phyloP scores from a whole-genome alignment of 1,139 yeast species.

The Candida sojae region DNA sequence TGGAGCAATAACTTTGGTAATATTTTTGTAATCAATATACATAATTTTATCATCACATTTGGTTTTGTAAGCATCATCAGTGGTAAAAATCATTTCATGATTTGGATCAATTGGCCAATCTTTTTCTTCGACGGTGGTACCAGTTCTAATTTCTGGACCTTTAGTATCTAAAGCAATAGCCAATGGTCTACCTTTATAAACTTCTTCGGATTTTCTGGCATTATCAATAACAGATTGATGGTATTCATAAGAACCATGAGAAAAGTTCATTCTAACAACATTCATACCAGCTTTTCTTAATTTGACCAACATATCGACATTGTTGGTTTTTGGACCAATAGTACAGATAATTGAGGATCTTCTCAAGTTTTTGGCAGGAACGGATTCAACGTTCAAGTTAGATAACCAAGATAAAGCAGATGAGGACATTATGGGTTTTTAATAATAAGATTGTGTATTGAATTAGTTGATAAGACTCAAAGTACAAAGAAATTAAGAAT shows the following conservation, averaged over 20 bases:
- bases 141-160: slow-evolving; percentile 99
- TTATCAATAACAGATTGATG: slow-evolving; percentile 96
- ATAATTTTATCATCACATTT: slow-evolving; percentile 75
- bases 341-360: slow-evolving; percentile 98
- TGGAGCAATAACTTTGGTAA: slow-evolving; percentile 84
- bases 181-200: slow-evolving; percentile 92
- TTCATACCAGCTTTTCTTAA: slow-evolving; percentile 96
- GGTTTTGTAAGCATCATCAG: slow-evolving; percentile 77
- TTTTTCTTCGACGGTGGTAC: slow-evolving; percentile 76
- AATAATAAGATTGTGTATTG: not conserved
- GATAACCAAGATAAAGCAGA: slow-evolving; percentile 71
- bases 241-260: slow-evolving; percentile 96
- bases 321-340: slow-evolving; percentile 96
- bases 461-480: not conserved
- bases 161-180: slow-evolving; percentile 99
- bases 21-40: slow-evolving; percentile 94
- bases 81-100: slow-evolving; percentile 92
- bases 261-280: slow-evolving; percentile 98
- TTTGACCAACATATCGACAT: slow-evolving; percentile 78
- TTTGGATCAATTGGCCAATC: slow-evolving; percentile 83
- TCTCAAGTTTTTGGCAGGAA: slow-evolving; percentile 86
- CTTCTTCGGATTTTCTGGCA: slow-evolving; percentile 89
- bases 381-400: slow-evolving; percentile 69
- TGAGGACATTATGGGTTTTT: slow-evolving; percentile 31
- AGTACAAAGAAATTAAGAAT: not conserved